These are phyloP conservation scores for Ochromonas danica DNA, from an alignment of 108 stramenopile genomes.

Conservation along the genomic window DNA sequence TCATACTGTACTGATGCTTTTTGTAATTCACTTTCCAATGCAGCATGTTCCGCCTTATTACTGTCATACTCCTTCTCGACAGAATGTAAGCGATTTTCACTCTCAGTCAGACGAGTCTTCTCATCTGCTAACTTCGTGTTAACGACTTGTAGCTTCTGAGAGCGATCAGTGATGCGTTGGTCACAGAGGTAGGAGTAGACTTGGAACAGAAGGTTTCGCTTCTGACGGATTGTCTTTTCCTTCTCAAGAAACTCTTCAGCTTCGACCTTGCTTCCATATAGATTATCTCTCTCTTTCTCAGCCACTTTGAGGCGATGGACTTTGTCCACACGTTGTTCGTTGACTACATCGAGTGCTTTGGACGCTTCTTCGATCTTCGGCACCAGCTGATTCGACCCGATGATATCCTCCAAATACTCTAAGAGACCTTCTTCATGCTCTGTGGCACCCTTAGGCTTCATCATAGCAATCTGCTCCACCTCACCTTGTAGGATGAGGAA, in stretches of 20 bases:
- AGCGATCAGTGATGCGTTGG: no score
- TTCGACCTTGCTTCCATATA: slow-evolving; percentile 81
- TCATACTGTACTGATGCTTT: slow-evolving; percentile 54
- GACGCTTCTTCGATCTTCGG: slow-evolving; percentile 74
- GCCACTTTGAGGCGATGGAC: slow-evolving; percentile 91
- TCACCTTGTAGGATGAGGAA: slow-evolving; percentile 96
- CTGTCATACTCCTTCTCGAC: slow-evolving; percentile 11
- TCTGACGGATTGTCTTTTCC: slow-evolving; percentile 77
- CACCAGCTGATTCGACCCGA: slow-evolving; percentile 88
- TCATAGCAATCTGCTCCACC: slow-evolving; percentile 93
- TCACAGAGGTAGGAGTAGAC: no score
- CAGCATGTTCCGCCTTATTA: neutral
- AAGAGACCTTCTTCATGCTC: slow-evolving; percentile 88
- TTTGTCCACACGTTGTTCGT: slow-evolving; percentile 76
- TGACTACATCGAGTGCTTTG: slow-evolving; percentile 73
- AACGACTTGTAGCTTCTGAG: no score
- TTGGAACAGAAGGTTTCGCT: slow-evolving; percentile 82
- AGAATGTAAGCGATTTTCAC: neutral
- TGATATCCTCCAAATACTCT: slow-evolving; percentile 98
- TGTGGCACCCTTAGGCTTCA: slow-evolving; percentile 82
- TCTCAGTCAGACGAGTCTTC: neutral
- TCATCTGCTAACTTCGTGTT: neutral
- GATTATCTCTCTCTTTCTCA: slow-evolving; percentile 84
- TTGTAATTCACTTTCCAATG: neutral
- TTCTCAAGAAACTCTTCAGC: slow-evolving; percentile 76